Evolutionary conservation across 2,329 filamentous ascomycete genomes (phyloP), one percentile per base, ranked within the genome.

Genomic region (Fusarium begoniae): DNA sequence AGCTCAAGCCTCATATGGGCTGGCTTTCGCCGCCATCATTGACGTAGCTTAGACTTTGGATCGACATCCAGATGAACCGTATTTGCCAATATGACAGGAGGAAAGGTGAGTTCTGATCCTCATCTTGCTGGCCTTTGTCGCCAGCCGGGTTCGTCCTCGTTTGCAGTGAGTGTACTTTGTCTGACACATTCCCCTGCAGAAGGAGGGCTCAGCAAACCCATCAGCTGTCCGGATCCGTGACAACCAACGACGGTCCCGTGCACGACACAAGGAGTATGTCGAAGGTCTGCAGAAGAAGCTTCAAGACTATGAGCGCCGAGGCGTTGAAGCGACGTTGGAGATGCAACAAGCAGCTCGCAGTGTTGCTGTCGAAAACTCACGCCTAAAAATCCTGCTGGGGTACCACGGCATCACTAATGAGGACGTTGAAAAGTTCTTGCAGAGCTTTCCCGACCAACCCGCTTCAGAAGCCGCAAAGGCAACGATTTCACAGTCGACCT

Each of bases 181-280:
- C 65, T 76, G 58, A 78, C 75, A 71, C 66, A 67, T 72, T 66
- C 51, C 66, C 69, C 55, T 67, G 70, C 73, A 77, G 75, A 77
- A 67, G 66, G 76, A 78, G 60, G 75, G 66, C 69, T 78, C 79
- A 17, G 65, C 75, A 38, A 81, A 80, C 63, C 79, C 81, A 56
- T 80, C 81, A 53, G 81, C 80, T 60, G 67, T 82, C 61, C 83
- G 83, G 63, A 84, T 85, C 73, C 84, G 87, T 72, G 84, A 88
- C 70, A 89, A 87, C 77, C 88, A 90, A 80, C 86, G 87, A 53
- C 85, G 85, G 41, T 87, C 85, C 22, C 84, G 88, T 41, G 86
- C 85, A 35, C 86, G 87, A 43, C 85, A 84, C 38, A 85, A 85
- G 67, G 87, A 87, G 69, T 85, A 86, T 66, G 80, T 89, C 63